Evolutionary conservation across 805 yeast genomes (phyloP).

Genomic region (Candida ulmi): DNA sequence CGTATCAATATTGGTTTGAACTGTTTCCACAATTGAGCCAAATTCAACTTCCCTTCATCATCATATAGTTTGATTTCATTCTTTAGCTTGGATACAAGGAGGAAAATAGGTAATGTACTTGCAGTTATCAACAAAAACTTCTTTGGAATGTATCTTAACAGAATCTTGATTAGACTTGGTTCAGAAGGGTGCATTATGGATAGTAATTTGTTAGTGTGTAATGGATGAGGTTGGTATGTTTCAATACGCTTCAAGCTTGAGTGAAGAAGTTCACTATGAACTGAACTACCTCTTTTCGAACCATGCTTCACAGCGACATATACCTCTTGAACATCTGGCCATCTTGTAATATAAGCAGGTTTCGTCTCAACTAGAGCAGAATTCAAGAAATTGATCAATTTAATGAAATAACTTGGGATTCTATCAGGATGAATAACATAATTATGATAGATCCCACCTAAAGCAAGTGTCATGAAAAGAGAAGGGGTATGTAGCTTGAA

Average conservation of each 20-base stretch:
- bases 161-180: slow-evolving; percentile 4
- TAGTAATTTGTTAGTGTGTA: slow-evolving; percentile 10
- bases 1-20: background rate
- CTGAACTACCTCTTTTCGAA: background rate
- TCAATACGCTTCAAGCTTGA: slow-evolving; percentile 1
- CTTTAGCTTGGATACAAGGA: background rate
- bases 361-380: slow-evolving; percentile 11
- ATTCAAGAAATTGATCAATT: slow-evolving; percentile 4
- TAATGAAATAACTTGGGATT: slow-evolving; percentile 7
- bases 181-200: slow-evolving; percentile 14
- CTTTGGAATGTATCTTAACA: slow-evolving; percentile 7
- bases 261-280: background rate
- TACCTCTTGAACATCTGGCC: slow-evolving; percentile 6
- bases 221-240: slow-evolving; percentile 9
- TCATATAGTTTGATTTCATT: background rate
- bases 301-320: background rate
- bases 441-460: slow-evolving; percentile 12
- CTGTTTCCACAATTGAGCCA: background rate
- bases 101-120: slow-evolving; percentile 7
- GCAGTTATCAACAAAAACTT: slow-evolving; percentile 6
- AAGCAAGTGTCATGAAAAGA: slow-evolving; percentile 13
- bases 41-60: background rate
- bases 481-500: slow-evolving; percentile 5
- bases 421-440: slow-evolving; percentile 11
- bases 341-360: slow-evolving; percentile 8